Conservation (phyloP, 2,329 filamentous ascomycete genomes). For the Balansia obtecta region DNA sequence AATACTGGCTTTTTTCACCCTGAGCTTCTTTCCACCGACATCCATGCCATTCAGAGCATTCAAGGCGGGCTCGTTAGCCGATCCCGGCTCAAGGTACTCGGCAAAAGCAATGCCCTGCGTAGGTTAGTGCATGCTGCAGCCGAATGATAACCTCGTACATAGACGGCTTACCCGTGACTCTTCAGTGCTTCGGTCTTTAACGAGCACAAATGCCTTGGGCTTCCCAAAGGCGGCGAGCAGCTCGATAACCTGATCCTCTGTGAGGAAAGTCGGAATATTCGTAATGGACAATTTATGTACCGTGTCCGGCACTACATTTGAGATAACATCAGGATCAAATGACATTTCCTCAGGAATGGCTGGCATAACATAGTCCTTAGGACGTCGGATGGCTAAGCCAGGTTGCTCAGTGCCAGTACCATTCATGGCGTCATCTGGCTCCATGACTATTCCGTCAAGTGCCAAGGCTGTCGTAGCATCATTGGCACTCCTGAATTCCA, state of each 20-base stretch:
- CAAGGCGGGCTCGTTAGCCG: constrained; percentile 69
- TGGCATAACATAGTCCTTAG: constrained; percentile 95
- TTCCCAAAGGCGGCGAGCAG: constrained; percentile 84
- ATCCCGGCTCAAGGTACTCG: constrained; percentile 68
- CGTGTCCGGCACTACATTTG: constrained; percentile 75
- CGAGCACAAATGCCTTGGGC: constrained; percentile 81
- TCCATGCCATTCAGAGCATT: constrained; percentile 90
- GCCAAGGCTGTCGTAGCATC: constrained; percentile 89
- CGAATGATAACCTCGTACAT: constrained; percentile 2
- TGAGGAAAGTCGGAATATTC: constrained; percentile 78
- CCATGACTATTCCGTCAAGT: constrained; percentile 81
- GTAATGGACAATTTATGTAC: constrained; percentile 91
- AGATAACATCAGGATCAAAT: constrained; percentile 65
- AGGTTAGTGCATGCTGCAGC: constrained; percentile 13
- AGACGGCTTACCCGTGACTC: constrained; percentile 59
- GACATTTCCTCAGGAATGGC: constrained; percentile 60
- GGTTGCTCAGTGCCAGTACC: constrained; percentile 40
- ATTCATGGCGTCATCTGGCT: constrained; percentile 48
- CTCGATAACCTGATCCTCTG: constrained; percentile 84
- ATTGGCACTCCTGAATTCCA: constrained; percentile 79
- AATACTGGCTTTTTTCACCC: constrained; percentile 79
- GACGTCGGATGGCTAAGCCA: constrained; percentile 67
- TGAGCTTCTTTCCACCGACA: constrained; percentile 74
- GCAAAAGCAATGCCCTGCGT: constrained; percentile 85
- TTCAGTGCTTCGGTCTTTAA: constrained; percentile 74